phyloP scores from a whole-genome alignment of 345 rosid genomes.

The Aquilaria malaccensis region DNA sequence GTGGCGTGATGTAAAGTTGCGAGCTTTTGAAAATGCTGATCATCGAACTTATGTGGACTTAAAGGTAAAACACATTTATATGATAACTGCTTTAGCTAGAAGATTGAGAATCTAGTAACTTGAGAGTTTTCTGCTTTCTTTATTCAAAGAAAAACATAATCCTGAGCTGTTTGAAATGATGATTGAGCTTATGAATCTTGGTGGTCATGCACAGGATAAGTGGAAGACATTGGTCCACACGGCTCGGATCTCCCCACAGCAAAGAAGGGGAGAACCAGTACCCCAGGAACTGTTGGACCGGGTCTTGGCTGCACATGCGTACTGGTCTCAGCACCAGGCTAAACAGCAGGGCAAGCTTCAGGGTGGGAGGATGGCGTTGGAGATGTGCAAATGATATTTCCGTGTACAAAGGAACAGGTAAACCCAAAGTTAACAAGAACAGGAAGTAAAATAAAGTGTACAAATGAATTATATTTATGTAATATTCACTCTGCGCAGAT shows the following conservation, averaged over 20 bases:
- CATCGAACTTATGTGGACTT: slow-evolving; percentile 83
- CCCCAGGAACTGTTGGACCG: slow-evolving; percentile 89
- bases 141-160: too few relatives aligned
- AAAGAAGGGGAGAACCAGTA: slow-evolving; percentile 93
- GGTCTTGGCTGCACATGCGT: slow-evolving; percentile 75
- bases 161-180: too few relatives aligned
- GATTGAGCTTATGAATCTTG: neutral
- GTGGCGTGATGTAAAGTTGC: slow-evolving; percentile 83
- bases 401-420: slow-evolving; percentile 11
- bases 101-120: neutral
- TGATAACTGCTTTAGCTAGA: neutral
- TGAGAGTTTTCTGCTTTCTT: too few relatives aligned
- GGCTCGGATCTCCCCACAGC: slow-evolving; percentile 80
- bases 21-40: slow-evolving; percentile 62
- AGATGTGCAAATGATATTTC: slow-evolving; percentile 20
- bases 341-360: slow-evolving; percentile 64
- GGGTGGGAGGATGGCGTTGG: slow-evolving; percentile 17
- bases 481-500: slow-evolving; percentile 29
- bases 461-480: slow-evolving; percentile 34
- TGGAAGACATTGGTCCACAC: slow-evolving; percentile 99
- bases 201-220: slow-evolving; percentile 55
- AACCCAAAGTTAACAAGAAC: slow-evolving; percentile 22
- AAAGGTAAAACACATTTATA: slow-evolving; percentile 36
- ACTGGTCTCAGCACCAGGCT: slow-evolving; percentile 77
- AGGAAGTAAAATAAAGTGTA: slow-evolving; percentile 26